Evolutionary conservation across 2,329 filamentous ascomycete genomes (phyloP).

Genomic region (Madurella fahalii): DNA sequence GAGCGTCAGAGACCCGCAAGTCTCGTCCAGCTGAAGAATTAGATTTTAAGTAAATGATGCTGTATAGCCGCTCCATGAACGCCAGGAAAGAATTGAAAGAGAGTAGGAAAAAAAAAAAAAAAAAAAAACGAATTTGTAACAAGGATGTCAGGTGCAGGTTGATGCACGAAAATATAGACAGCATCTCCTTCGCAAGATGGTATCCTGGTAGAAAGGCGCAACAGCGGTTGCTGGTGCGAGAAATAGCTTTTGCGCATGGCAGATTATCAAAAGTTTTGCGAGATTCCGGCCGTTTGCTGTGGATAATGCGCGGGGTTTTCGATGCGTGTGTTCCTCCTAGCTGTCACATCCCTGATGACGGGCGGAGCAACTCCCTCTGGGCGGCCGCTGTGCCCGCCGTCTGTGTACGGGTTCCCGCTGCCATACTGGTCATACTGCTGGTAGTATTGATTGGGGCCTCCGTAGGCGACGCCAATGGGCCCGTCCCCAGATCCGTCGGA

Average conservation of each 20-base stretch:
- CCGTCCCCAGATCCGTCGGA: conserved; percentile 64
- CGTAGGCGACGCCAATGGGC: conserved; percentile 44
- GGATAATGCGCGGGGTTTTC: conserved; percentile 87
- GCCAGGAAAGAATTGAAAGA: conserved; percentile 6
- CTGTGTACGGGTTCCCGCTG: conserved; percentile 52
- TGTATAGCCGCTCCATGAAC: conserved; percentile 9
- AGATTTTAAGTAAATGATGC: conserved; percentile 8
- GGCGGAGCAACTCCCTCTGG: conserved; percentile 57
- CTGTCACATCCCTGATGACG: conserved; percentile 88
- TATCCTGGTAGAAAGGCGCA: conserved; percentile 2
- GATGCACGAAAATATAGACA: neutral
- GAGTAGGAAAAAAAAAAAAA: neutral
- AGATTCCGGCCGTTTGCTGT: conserved; percentile 89
- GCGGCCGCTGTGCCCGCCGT: conserved; percentile 35
- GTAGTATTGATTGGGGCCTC: conserved; percentile 48
- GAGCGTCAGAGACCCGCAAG: neutral
- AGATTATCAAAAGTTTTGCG: conserved; percentile 79
- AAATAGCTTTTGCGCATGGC: neutral
- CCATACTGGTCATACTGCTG: conserved; percentile 48
- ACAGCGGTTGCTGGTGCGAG: neutral
- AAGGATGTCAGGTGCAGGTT: neutral
- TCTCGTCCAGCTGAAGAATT: conserved; percentile 4
- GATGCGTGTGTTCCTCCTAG: conserved; percentile 88
- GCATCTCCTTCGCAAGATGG: neutral
- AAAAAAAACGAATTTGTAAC: neutral